Evolutionary conservation across 768 basidiomycete genomes (phyloP).

Genomic region (Cystofilobasidium macerans): DNA sequence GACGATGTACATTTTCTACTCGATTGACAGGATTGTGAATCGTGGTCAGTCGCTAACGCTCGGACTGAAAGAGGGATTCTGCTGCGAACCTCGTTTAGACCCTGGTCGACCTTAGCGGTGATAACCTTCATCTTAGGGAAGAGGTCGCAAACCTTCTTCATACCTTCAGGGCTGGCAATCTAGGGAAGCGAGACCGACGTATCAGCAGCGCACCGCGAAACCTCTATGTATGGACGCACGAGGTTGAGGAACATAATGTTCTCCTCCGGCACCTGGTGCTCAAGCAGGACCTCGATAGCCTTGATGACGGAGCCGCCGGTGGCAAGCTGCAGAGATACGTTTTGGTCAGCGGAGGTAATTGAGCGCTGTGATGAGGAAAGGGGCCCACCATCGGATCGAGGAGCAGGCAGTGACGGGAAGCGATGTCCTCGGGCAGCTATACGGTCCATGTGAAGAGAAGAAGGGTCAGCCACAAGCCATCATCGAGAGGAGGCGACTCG

Average conservation of each 20-base stretch:
- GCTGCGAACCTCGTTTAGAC: conserved; percentile 54
- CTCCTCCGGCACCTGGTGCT: conserved; percentile 85
- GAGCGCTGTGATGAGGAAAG: conserved; percentile 1
- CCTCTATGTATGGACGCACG: conserved; percentile 42
- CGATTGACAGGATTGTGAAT: background rate
- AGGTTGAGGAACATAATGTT: conserved; percentile 90
- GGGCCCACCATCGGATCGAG: conserved; percentile 94
- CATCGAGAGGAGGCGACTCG: background rate
- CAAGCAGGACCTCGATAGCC: conserved; percentile 85
- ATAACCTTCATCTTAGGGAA: conserved; percentile 76
- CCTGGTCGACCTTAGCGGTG: conserved; percentile 90
- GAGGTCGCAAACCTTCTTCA: conserved; percentile 61
- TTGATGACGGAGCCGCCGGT: conserved; percentile 98
- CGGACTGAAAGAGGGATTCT: background rate
- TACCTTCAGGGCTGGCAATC: conserved; percentile 86
- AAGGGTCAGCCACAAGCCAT: background rate
- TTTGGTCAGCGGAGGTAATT: background rate
- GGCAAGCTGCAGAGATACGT: conserved; percentile 42
- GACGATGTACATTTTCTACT: conserved; percentile 25
- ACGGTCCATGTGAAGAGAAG: background rate
- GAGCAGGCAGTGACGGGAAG: conserved; percentile 77
- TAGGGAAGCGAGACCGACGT: conserved; percentile 33
- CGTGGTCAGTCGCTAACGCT: background rate
- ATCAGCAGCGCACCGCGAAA: background rate
- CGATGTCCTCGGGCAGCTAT: conserved; percentile 88